Evolutionary conservation across 2,329 filamentous ascomycete species (phyloP).

Genomic region (Trichoderma asperellum): DNA sequence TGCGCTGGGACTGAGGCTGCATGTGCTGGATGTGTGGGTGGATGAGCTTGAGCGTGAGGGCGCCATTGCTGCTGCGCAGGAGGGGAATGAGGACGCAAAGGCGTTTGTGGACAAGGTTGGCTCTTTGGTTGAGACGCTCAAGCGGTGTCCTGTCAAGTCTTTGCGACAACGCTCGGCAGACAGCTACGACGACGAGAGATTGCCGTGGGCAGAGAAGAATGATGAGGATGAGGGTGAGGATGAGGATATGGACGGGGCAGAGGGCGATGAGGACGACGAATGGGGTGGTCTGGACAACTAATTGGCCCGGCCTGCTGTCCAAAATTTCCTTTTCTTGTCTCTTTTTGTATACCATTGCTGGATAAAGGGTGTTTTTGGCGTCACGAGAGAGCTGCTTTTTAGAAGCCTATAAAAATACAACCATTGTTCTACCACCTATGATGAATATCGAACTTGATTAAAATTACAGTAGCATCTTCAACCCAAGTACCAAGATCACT

Average conservation of each 20-base stretch:
- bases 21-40: conserved; percentile 87
- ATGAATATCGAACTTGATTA: not conserved
- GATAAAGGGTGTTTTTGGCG: conserved; percentile 33
- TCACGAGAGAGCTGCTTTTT: conserved; percentile 24
- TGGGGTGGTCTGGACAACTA: conserved; percentile 71
- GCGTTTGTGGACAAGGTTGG: conserved; percentile 59
- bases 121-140: conserved; percentile 59
- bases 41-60: conserved; percentile 82
- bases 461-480: not conserved
- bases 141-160: conserved; percentile 67
- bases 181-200: conserved; percentile 71
- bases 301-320: not conserved
- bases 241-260: conserved; percentile 44
- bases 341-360: conserved; percentile 10
- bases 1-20: conserved; percentile 82
- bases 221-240: conserved; percentile 46
- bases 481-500: not conserved
- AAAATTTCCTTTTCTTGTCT: not conserved
- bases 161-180: conserved; percentile 72
- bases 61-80: conserved; percentile 43
- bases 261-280: conserved; percentile 48
- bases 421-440: not conserved
- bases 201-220: conserved; percentile 59
- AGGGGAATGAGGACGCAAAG: conserved; percentile 41
- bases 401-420: not conserved